Conservation (phyloP, 176 grass and related monocot genomes). For the Avena eriantha region DNA sequence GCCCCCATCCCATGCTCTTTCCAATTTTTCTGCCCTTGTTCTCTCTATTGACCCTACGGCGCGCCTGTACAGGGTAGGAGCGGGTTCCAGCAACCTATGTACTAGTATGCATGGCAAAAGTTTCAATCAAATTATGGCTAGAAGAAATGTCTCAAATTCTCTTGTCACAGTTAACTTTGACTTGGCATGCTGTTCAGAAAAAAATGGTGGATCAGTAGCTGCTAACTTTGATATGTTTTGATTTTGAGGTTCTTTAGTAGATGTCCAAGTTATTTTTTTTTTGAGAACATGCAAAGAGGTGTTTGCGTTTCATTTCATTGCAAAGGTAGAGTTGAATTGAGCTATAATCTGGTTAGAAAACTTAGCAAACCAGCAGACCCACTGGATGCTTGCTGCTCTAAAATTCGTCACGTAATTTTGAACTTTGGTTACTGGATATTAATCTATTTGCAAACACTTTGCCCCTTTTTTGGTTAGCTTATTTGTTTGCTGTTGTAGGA, state of each 20-base stretch:
- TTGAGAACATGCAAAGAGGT: too few species aligned
- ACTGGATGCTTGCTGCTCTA: neutral
- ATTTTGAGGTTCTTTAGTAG: neutral
- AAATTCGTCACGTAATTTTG: conserved; percentile 2
- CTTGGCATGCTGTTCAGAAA: neutral
- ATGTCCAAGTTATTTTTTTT: too few species aligned
- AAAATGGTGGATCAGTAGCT: neutral
- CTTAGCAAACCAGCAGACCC: neutral
- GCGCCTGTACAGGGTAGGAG: too few species aligned
- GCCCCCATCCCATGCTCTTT: neutral
- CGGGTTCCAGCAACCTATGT: too few species aligned
- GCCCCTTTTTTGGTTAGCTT: neutral
- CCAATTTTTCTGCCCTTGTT: neutral
- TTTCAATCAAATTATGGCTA: neutral
- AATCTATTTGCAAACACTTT: neutral
- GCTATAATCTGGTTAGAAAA: conserved; percentile 10
- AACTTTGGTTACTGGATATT: conserved; percentile 25
- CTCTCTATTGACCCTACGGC: neutral
- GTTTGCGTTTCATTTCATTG: too few species aligned
- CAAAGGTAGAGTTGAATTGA: neutral
- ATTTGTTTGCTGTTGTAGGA: neutral
- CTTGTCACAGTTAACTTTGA: neutral
- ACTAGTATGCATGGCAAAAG: neutral
- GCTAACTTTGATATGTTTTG: neutral
- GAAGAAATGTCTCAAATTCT: neutral